Conservation (phyloP, 2,329 filamentous ascomycete species). For the Akanthomyces muscarius region DNA sequence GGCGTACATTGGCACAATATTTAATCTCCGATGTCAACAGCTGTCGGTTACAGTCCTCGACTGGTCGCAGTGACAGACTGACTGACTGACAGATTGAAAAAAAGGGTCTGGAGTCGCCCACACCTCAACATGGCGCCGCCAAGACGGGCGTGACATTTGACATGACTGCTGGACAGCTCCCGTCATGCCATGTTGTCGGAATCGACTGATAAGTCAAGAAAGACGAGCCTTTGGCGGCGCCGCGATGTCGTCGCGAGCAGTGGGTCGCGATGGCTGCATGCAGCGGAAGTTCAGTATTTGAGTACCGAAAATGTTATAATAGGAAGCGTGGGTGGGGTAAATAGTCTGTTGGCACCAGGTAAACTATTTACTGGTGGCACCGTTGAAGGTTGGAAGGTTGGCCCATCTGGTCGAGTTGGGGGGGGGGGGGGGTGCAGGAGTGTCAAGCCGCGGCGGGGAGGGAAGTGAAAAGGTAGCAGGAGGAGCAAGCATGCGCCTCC, state of each 20-base stretch:
- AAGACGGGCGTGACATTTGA: no score
- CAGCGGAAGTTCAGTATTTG: background rate
- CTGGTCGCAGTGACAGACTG: no score
- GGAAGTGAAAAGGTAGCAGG: background rate
- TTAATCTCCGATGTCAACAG: no score
- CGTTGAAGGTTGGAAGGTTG: background rate
- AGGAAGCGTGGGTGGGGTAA: background rate
- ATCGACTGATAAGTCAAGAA: background rate
- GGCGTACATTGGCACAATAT: no score
- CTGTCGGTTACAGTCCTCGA: no score
- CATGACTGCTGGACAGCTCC: background rate
- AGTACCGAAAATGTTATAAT: no score
- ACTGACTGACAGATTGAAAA: no score
- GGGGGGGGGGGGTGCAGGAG: no score
- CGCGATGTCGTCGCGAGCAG: background rate
- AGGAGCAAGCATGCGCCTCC: background rate
- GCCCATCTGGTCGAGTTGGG: background rate
- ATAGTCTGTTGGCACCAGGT: background rate
- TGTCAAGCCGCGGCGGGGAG: background rate
- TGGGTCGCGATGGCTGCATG: slow-evolving; percentile 13
- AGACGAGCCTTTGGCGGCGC: background rate
- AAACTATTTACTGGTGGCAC: background rate
- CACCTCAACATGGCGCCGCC: background rate
- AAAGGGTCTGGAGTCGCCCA: background rate
- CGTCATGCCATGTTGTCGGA: background rate